Conservation (phyloP, 306 rosid species). For the Prunus campanulata region DNA sequence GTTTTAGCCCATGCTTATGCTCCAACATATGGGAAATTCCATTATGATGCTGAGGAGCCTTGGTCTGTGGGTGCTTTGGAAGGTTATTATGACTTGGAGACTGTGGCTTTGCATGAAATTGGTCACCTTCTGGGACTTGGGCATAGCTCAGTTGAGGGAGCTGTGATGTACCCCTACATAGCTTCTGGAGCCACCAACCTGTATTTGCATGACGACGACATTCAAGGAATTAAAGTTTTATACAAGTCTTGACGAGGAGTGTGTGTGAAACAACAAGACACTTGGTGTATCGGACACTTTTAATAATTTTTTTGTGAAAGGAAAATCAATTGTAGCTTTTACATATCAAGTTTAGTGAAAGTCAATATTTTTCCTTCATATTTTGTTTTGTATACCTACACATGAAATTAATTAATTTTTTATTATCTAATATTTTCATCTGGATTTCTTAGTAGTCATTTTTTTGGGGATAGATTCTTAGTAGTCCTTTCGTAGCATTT, state of each 20-base stretch:
- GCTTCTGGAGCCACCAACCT: not conserved
- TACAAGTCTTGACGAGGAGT: not conserved
- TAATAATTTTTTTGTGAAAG: no score
- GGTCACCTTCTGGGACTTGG: conserved; percentile 31
- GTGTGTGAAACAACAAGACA: not conserved
- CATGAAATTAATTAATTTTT: no score
- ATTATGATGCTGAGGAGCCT: conserved; percentile 23
- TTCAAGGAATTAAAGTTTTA: conserved; percentile 20
- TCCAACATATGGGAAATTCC: conserved; percentile 18
- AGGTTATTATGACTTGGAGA: conserved; percentile 12
- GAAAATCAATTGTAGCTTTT: no score
- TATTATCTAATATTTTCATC: no score
- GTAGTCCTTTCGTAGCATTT: no score
- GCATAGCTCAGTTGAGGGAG: conserved; percentile 6
- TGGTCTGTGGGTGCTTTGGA: conserved; percentile 10
- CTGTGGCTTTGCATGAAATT: conserved; percentile 27
- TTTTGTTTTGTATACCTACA: no score
- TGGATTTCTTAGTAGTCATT: no score
- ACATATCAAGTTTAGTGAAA: no score
- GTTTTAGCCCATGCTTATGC: conserved; percentile 25
- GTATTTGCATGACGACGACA: conserved; percentile 17
- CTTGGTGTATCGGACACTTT: no score
- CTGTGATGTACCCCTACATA: conserved; percentile 22
- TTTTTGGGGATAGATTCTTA: no score
- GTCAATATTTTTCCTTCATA: no score